A percentile compares a stretch with the other conserved stretches of the same genome.
These are phyloP conservation scores for Ceratocystis destructans DNA, from an alignment of 2,329 filamentous ascomycete genomes.

Conservation along the genomic window DNA sequence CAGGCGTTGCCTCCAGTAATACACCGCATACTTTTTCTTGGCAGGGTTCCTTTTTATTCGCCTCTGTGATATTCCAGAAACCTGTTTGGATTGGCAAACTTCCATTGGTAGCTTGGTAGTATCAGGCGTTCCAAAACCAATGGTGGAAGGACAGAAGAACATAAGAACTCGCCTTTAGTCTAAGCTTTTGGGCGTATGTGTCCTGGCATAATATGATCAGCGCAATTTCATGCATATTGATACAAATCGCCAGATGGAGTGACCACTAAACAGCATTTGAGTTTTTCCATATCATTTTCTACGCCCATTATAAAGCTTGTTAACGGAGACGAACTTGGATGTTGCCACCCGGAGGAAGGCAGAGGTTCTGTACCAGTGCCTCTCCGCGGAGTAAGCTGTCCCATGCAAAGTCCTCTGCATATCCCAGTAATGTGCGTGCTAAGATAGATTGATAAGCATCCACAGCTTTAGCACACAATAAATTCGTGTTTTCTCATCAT, in stretches of 20 bases:
- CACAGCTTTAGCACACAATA: conserved; percentile 31
- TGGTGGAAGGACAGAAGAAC: conserved; percentile 4
- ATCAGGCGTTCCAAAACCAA: conserved; percentile 14
- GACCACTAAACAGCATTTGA: conserved; percentile 35
- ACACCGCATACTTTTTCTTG: neutral
- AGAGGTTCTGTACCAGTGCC: conserved; percentile 42
- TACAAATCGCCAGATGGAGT: conserved; percentile 45
- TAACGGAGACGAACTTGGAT: conserved; percentile 42
- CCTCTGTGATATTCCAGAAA: conserved; percentile 45
- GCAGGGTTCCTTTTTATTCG: conserved; percentile 26
- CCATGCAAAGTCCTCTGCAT: conserved; percentile 43
- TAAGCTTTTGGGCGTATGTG: conserved; percentile 45
- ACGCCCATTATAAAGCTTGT: conserved; percentile 42
- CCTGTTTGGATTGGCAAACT: conserved; percentile 43
- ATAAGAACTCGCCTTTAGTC: conserved; percentile 36
- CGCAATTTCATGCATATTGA: conserved; percentile 48
- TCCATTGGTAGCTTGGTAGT: conserved; percentile 29
- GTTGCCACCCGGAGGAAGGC: conserved; percentile 46
- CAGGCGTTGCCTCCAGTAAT: neutral
- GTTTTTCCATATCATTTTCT: conserved; percentile 44
- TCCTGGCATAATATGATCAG: conserved; percentile 47
- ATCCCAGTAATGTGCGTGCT: conserved; percentile 48
- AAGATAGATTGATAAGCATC: conserved; percentile 42
- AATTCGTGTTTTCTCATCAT: conserved; percentile 31
- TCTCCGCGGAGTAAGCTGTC: conserved; percentile 40